phyloP scores from a whole-genome alignment of 176 grass and related monocot species.

The maize (Zea mays) region DNA sequence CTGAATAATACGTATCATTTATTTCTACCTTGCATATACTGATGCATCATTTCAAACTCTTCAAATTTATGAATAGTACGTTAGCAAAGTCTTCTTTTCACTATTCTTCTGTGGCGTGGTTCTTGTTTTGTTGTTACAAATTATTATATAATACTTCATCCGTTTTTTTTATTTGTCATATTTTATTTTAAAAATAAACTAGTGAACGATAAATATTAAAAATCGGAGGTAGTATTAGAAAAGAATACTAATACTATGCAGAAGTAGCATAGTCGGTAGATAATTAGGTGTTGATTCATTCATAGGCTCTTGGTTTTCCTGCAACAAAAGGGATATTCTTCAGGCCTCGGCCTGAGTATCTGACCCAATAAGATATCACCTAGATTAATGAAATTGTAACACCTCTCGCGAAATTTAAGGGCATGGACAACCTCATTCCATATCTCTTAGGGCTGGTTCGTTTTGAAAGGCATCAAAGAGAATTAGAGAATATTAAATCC shows the following conservation, averaged over 20 bases:
- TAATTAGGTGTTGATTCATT: not conserved
- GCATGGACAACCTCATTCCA: too few relatives aligned
- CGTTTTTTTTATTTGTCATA: too few relatives aligned
- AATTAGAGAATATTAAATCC: too few relatives aligned
- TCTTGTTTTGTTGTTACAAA: not conserved
- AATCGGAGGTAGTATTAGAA: not conserved
- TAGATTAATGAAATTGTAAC: not conserved
- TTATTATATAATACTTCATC: not conserved
- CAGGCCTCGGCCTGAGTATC: not conserved
- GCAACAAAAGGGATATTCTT: not conserved
- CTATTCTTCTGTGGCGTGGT: not conserved
- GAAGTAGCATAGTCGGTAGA: not conserved
- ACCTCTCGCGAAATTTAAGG: too few relatives aligned
- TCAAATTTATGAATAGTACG: not conserved
- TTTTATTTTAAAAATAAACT: too few relatives aligned
- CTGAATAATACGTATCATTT: not conserved
- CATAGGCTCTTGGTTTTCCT: not conserved
- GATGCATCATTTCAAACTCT: not conserved
- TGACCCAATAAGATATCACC: not conserved
- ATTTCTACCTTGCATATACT: not conserved
- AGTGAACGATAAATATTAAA: too few relatives aligned
- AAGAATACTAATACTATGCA: not conserved
- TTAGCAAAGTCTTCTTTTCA: not conserved
- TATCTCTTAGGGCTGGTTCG: too few relatives aligned
- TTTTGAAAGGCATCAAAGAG: too few relatives aligned